phyloP scores from a whole-genome alignment of 768 basidiomycete genomes.

The Lenzites betulinus region DNA sequence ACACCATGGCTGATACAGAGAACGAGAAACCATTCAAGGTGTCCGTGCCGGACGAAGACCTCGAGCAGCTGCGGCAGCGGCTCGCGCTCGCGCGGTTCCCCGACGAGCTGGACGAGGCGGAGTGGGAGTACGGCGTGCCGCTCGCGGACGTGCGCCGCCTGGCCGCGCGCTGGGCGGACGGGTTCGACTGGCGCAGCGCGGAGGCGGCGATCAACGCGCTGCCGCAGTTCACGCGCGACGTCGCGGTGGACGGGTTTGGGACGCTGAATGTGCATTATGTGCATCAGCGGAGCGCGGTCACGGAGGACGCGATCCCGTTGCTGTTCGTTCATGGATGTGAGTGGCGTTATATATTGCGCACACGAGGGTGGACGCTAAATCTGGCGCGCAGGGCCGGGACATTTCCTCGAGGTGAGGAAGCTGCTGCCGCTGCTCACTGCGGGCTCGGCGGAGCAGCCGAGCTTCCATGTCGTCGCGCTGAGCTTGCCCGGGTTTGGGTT shows the following conservation, averaged over 20 bases:
- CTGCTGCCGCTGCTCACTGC: slow-evolving; percentile 30
- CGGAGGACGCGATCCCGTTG: slow-evolving; percentile 30
- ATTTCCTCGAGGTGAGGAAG: slow-evolving; percentile 31
- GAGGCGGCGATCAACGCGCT: slow-evolving; percentile 37
- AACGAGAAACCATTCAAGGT: slow-evolving; percentile 50
- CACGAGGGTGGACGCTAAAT: too few species aligned
- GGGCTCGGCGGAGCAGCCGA: slow-evolving; percentile 21
- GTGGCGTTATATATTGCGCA: too few species aligned
- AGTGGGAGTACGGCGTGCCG: slow-evolving; percentile 50
- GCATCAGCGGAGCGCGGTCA: slow-evolving; percentile 33
- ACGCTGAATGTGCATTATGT: slow-evolving; percentile 39
- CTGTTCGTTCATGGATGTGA: slow-evolving; percentile 36
- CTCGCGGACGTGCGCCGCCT: slow-evolving; percentile 32
- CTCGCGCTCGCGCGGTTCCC: slow-evolving; percentile 53
- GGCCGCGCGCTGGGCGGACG: slow-evolving; percentile 31
- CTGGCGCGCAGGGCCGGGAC: slow-evolving; percentile 29
- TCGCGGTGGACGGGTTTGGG: slow-evolving; percentile 35
- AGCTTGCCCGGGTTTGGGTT: slow-evolving; percentile 33
- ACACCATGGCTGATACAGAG: background rate
- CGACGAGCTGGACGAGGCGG: slow-evolving; percentile 55
- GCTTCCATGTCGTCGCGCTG: slow-evolving; percentile 33
- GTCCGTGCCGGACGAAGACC: slow-evolving; percentile 42
- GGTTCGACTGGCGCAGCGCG: slow-evolving; percentile 34
- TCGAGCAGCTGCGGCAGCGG: slow-evolving; percentile 46
- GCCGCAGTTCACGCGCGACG: slow-evolving; percentile 39